These are phyloP conservation scores for Priceomyces haplophilus DNA, from an alignment of 805 yeast genomes.

Conservation along the genomic window DNA sequence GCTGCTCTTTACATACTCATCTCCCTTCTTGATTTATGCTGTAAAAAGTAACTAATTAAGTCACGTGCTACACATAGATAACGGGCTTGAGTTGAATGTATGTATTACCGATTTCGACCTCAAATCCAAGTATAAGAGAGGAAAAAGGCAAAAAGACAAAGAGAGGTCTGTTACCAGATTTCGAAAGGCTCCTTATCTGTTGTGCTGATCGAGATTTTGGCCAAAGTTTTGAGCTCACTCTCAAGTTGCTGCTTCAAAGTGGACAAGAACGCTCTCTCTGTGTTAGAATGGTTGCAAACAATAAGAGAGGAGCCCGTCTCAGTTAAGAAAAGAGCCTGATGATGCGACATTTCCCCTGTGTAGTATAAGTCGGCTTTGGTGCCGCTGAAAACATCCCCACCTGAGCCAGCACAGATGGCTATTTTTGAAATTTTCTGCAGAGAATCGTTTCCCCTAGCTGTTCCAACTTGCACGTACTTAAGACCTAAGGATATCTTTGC, in stretches of 20 bases:
- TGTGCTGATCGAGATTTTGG: conserved; percentile 48
- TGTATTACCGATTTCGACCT: too few species aligned
- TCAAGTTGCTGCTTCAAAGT: conserved; percentile 50
- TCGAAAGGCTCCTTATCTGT: conserved; percentile 64
- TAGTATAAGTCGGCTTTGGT: conserved; percentile 64
- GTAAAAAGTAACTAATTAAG: too few species aligned
- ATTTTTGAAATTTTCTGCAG: conserved; percentile 45
- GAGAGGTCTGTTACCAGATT: conserved; percentile 24
- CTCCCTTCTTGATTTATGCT: too few species aligned
- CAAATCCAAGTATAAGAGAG: too few species aligned
- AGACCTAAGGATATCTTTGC: conserved; percentile 56
- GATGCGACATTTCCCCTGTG: conserved; percentile 95
- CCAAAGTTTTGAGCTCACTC: conserved; percentile 39
- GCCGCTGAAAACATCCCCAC: conserved; percentile 70
- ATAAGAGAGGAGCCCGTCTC: conserved; percentile 74
- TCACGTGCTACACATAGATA: too few species aligned
- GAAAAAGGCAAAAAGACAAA: too few species aligned
- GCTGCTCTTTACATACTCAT: too few species aligned
- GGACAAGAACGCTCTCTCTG: conserved; percentile 80
- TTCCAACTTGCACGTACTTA: conserved; percentile 60
- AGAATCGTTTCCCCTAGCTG: conserved; percentile 20
- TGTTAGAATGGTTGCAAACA: conserved; percentile 85
- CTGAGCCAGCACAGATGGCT: conserved; percentile 96
- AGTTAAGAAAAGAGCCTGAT: conserved; percentile 70
- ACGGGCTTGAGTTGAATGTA: too few species aligned